Evolutionary conservation across 1,139 yeast genomes (phyloP), one percentile per base, ranked within the genome.

Genomic region (Nadsonia commutata): DNA sequence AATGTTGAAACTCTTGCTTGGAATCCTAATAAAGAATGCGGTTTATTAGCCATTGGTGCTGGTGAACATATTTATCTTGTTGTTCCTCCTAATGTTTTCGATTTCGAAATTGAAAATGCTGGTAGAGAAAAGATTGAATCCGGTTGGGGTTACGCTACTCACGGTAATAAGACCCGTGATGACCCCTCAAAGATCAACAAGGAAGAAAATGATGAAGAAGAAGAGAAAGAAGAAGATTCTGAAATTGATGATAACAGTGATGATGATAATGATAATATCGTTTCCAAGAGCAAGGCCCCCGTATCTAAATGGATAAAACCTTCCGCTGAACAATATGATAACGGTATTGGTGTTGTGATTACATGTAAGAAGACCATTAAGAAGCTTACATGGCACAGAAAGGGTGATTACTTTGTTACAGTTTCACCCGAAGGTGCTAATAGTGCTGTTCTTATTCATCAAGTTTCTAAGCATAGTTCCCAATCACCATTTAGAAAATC

Each of bases 401-500:
- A 83, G 57, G 99, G 98, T 57, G 98, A 90, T 66, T 90, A 90
- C 60, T 84, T 93, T 54, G 95, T 90, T 50, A 80, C 94, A 2
- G 94, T 85, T 19, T 78, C 95, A 11, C 97, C 97, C 40, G 90
- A 83, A 47, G 81, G 85, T 45, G 85, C 84, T 48, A 80, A 85
- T 58, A 75, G 93, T 5, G 80, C 97, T 3, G 95, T 90, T 38
- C 70, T 93, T 47, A 85, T 90, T 51, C 99, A 90, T 64, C 97
- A 90, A 66, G 66, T 90, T 42, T 84, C 96, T 4, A 86, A 86
- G 64, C 98, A 90, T 67, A 72, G 81, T 49, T 81, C 97, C n/a
- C 99, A 90, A 66, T 83, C 95, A 17, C 99, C 99, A 50, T 90
- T 90, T 74, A 74, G 78, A 54, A 85, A 85, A 63, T 76, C 94